Evolutionary conservation across 257 asterid genomes (phyloP), one percentile per base, ranked within the genome.

Genomic region (Nicotiana paniculata): DNA sequence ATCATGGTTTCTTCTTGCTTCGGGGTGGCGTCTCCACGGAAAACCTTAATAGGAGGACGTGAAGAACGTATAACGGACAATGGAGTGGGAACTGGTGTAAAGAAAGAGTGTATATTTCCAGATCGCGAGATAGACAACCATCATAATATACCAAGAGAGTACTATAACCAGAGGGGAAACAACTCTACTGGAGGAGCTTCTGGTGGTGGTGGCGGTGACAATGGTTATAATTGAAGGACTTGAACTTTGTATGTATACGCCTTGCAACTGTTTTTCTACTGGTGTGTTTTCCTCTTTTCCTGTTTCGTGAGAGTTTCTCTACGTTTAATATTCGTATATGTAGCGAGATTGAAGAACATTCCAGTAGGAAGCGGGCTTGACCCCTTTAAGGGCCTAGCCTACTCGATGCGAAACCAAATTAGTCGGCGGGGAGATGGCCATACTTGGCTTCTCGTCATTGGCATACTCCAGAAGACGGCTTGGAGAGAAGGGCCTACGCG

Each of bases 141-240:
- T 46, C 91, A 93, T 65, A 91, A 68, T 80, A 90, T 90, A 88
- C 93, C 93, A 3, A 87, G 95, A 62, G 86, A 89, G 85, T 53
- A 88, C 85, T 90, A 84, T 17, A 84, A 83, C 76, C 92, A 88
- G 81, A 63, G 92, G 86, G 95, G 94, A 21, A 82, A 82, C 74
- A 53, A 83, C 24, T 24, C 83, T 28, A 43, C 35, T 21, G 17
- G 55, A 2, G 77, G 77, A 21, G 35, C 10, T n/a, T 6, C 83
- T 59, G 85, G 82, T 53, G 87, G 84, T 39, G 88, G 33, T 59
- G 85, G 82, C 46, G 87, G 84, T 39, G 88, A 39, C 55, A 62
- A 39, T 21, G 58, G 53, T 62, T 82, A 77, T 13, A 84, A 83
- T n/a, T 84, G 86, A 80, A 83, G 88, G 67, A 88, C 84, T 81